Base-by-base conservation (phyloP, 768 basidiomycete genomes). In the Sarcodon aspratus region DNA sequence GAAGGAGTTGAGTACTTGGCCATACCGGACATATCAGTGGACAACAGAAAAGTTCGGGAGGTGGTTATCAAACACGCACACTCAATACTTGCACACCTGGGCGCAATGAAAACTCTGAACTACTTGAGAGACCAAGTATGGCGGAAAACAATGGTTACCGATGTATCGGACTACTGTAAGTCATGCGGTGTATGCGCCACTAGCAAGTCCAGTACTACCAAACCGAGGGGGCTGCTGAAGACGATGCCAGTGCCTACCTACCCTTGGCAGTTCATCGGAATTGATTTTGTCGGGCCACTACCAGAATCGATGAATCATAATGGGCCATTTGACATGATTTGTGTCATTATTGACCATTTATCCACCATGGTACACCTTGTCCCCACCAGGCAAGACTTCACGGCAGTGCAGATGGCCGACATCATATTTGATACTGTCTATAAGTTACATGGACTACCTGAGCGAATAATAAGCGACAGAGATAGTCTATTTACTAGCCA, bases 401-500 rank as follows among this genome's bases (percentile, higher is more conserved):
- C 44, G 0, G 63, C 71, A 0, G 36, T 37, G 1, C 62, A 73
- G 0, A 46, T 75, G 0, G 69, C 70, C 0, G 61, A 70, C 35
- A 10, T 70, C 0, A 54, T 71, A 21, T 68, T 70, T 36, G 56
- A 56, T 0, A 35, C 61, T 2, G 55, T 72, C 0, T 71, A 69
- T 32, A 66, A 65, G 9, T 53, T 57, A 0, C 70, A 73, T 48
- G 71, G 72, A 0, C 47, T 74, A 1, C 72, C 69, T 0, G 48
- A 53, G 2, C 21, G 48, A 0, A 70, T 76, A 0, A 57, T 75
- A 0, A 68, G 64, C 12, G 71, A 75, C 47, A 52, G 70, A 1
- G 71, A 73, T 48, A 52, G 62, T 0, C 52, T 69, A 4, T 76
- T 74, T 54, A 74, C 69, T 0, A 68, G 68, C n/a, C 47, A 40